Conservation (phyloP, 176 grass and related monocot species). For the Tillandsia fasciculata region DNA sequence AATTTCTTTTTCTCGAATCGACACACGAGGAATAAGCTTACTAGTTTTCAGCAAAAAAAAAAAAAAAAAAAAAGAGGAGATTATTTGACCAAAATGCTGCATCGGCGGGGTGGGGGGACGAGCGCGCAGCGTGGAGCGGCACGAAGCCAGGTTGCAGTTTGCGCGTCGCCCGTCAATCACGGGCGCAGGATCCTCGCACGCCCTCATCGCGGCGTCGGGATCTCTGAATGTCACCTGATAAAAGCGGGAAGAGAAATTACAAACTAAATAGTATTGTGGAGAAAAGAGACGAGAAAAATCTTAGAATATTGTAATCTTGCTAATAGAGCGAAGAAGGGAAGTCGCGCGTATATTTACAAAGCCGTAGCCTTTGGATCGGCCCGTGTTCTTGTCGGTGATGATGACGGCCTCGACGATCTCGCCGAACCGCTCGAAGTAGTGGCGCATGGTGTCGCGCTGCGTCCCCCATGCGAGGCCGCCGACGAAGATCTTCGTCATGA, state of each 20-base stretch:
- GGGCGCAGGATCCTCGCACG: conserved; percentile 48
- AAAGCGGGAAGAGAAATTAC: not conserved
- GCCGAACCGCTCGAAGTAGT: conserved; percentile 50
- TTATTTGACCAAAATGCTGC: conserved; percentile 19
- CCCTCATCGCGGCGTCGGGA: conserved; percentile 26
- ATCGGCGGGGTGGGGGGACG: not conserved
- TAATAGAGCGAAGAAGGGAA: not conserved
- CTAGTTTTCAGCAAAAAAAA: not conserved
- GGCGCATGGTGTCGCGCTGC: conserved; percentile 32
- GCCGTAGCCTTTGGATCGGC: conserved; percentile 55
- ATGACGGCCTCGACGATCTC: conserved; percentile 49
- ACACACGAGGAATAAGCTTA: not conserved
- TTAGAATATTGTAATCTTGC: not conserved
- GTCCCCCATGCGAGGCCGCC: conserved; percentile 54
- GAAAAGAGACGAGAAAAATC: conserved; percentile 2
- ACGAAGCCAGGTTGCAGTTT: conserved; percentile 51
- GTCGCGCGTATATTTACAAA: conserved; percentile 22
- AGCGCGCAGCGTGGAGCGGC: conserved; percentile 20
- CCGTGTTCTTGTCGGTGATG: conserved; percentile 57
- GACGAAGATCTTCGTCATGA: conserved; percentile 54
- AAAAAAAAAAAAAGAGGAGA: too few relatives aligned
- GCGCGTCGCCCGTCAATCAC: conserved; percentile 45
- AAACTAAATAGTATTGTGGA: conserved; percentile 5
- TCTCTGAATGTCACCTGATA: conserved; percentile 49
- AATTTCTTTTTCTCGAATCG: not conserved